These are phyloP conservation scores for Vicia villosa DNA, from an alignment of 306 rosid species.

Conservation along the genomic window DNA sequence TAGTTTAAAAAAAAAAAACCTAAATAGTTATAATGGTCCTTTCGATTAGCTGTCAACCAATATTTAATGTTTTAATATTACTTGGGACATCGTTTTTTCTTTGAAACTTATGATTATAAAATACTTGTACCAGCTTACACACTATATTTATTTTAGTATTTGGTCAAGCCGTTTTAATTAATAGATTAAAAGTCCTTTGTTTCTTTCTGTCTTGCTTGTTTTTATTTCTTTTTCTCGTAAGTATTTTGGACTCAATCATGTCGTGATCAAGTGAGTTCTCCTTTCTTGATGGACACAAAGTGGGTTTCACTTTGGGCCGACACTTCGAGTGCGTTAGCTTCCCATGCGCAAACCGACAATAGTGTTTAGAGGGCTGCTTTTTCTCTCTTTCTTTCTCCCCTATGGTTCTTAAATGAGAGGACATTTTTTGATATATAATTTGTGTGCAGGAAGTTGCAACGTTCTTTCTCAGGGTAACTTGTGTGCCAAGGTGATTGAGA, in stretches of 20 bases:
- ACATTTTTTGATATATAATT: no score
- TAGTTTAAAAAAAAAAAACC: not conserved
- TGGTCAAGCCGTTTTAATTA: conserved; percentile 21
- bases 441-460: no score
- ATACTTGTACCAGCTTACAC: not conserved
- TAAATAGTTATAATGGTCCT: not conserved
- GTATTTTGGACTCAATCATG: not conserved
- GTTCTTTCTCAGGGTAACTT: no score
- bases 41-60: conserved; percentile 45
- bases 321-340: not conserved
- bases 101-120: conserved; percentile 16
- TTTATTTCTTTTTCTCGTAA: not conserved
- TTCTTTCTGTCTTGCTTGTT: not conserved
- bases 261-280: conserved; percentile 14
- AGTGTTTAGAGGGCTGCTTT: not conserved
- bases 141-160: not conserved
- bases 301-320: conserved; percentile 41
- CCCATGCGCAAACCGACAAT: conserved; percentile 30
- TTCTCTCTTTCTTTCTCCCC: no score
- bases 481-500: no score
- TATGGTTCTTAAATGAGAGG: no score
- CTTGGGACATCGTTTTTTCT: no score
- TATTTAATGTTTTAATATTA: conserved; percentile 19
- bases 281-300: conserved; percentile 3
- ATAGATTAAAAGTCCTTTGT: not conserved